Evolutionary conservation across 768 basidiomycete genomes (phyloP).

Genomic region (Pulveroboletus ravenelii): DNA sequence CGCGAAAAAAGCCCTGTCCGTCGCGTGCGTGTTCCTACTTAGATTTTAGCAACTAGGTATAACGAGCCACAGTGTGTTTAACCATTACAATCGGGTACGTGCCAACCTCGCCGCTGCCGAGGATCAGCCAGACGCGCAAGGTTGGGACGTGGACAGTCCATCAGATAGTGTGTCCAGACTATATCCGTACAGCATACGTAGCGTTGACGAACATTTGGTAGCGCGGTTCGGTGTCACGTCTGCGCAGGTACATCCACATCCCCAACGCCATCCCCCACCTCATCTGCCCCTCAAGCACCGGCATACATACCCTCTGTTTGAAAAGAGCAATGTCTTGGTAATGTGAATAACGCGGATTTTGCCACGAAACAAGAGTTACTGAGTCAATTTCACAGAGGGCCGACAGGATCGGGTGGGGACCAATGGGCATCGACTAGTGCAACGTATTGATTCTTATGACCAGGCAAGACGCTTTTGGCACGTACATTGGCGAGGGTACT

Average conservation of each 20-base stretch:
- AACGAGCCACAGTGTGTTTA: constrained; percentile 65
- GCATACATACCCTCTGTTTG: constrained; percentile 58
- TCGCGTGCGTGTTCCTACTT: constrained; percentile 64
- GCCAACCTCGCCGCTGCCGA: constrained; percentile 57
- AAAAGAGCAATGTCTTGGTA: constrained; percentile 95
- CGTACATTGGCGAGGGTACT: constrained; percentile 86
- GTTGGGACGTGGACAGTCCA: constrained; percentile 24
- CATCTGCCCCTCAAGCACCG: constrained; percentile 37
- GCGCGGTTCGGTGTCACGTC: constrained; percentile 42
- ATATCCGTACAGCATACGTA: neutral
- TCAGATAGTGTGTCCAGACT: constrained; percentile 28
- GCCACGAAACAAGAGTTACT: constrained; percentile 3
- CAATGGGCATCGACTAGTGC: constrained; percentile 10
- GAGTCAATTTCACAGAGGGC: constrained; percentile 48
- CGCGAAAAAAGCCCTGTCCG: constrained; percentile 91
- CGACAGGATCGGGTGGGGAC: constrained; percentile 74
- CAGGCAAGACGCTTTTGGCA: constrained; percentile 89
- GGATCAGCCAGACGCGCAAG: constrained; percentile 28
- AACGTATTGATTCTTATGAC: constrained; percentile 1
- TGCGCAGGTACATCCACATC: constrained; percentile 62
- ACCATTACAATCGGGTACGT: constrained; percentile 87
- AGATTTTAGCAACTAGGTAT: constrained; percentile 1
- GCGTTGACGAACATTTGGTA: constrained; percentile 12
- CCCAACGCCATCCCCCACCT: constrained; percentile 34
- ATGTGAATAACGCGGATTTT: constrained; percentile 46